Base-by-base conservation (phyloP, 1,284 basidiomycete genomes). In the Trametes polyzona region DNA sequence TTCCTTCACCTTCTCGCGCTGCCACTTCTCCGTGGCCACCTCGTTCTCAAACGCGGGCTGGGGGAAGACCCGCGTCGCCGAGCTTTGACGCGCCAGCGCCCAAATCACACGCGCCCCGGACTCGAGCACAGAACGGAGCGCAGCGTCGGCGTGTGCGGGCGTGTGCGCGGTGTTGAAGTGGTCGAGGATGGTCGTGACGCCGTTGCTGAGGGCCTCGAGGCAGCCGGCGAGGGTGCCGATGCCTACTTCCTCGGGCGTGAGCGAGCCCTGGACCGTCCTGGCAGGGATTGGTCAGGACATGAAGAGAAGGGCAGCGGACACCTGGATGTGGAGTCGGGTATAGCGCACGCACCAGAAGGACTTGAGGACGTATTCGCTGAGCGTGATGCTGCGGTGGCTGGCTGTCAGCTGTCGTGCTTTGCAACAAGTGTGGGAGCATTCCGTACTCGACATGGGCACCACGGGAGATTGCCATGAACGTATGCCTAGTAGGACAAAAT, bases 181-280 rank as follows among this genome's bases (percentile, higher is more conserved):
- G 59, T 74, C 72, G 17, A 73, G 58, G 44, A 73, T 53, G 32
- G 72, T 70, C n/a, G 70, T 71, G n/a, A 71, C 70, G 41, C 72
- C 70, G 26, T 66, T 66, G 55, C 71, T 66, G 35, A 73, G 62
- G 1, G 71, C 71, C 35, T 74, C 71, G 49, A 72, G 67, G 36
- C 69, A 68, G 8, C 71, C 72, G 1, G 70, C 69, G 37, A 74
- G 67, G 43, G 69, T 67, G 19, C 72, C 70, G 32, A 71, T 67
- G 46, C 64, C 66, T 27, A 71, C 61, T 36, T 74, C 71, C 1
- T 69, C 66, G 17, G 66, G 61, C 0, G 71, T 72, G n/a, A 72
- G 51, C 4, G 57, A 36, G 4, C 61, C 52, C 47, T 71, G 70
- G 12, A 66, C 35, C 27, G 61, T 55, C 68, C 68, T 71, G 42